Evolutionary conservation across 495 filamentous ascomycete species (phyloP).

Genomic region (Sporormia fimetaria): DNA sequence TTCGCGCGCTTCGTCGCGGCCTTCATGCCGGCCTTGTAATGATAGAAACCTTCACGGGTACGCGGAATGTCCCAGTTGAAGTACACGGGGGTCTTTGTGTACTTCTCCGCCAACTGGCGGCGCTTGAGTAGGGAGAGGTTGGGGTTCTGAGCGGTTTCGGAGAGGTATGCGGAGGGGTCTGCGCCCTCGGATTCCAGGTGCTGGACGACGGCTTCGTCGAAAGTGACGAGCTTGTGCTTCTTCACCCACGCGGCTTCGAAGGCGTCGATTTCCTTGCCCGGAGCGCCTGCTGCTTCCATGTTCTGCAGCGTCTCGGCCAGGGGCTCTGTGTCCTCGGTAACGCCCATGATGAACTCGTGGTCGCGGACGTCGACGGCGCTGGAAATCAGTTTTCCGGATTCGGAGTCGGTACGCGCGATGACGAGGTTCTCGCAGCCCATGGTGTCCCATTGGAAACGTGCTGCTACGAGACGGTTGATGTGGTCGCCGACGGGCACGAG

Average conservation of each 20-base stretch:
- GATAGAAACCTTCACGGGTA: constrained; percentile 92
- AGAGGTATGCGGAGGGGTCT: constrained; percentile 49
- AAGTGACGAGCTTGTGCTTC: constrained; percentile 72
- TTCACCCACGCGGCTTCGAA: constrained; percentile 89
- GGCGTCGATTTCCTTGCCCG: constrained; percentile 65
- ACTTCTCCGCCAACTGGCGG: constrained; percentile 53
- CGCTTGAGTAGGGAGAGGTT: constrained; percentile 68
- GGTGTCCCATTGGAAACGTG: constrained; percentile 94
- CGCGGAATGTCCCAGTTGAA: constrained; percentile 90
- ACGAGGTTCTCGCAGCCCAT: constrained; percentile 93
- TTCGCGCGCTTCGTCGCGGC: constrained; percentile 89
- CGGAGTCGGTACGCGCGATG: constrained; percentile 89
- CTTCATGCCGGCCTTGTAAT: constrained; percentile 77
- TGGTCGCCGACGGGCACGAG: constrained; percentile 89
- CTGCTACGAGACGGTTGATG: constrained; percentile 84
- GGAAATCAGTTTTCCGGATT: constrained; percentile 80
- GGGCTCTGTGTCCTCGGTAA: constrained; percentile 60
- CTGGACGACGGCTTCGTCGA: constrained; percentile 75
- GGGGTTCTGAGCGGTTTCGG: constrained; percentile 45
- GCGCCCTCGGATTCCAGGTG: constrained; percentile 58
- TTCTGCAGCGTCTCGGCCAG: constrained; percentile 80
- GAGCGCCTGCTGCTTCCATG: constrained; percentile 73
- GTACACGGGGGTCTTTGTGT: constrained; percentile 54
- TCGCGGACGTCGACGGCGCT: constrained; percentile 87
- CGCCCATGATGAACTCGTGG: constrained; percentile 90